Evolutionary conservation across 1,139 yeast species (phyloP).

Genomic region (Trichomonascaceae sp.): DNA sequence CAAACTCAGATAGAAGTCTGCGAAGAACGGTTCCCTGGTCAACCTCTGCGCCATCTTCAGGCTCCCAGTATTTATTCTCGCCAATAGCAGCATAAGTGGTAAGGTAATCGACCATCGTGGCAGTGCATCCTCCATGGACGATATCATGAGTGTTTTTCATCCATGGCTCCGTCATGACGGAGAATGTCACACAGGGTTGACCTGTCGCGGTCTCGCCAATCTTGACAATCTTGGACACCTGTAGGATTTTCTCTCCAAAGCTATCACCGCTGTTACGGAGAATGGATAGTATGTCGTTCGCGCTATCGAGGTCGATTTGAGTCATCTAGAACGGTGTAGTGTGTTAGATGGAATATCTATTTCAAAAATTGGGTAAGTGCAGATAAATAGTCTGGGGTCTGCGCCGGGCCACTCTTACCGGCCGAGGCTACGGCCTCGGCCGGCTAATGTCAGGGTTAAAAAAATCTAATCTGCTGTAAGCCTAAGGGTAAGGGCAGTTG

Average conservation of each 20-base stretch:
- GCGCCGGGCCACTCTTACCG: too few relatives aligned
- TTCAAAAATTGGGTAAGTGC: too few relatives aligned
- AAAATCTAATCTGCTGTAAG: too few relatives aligned
- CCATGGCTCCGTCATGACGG: constrained; percentile 12
- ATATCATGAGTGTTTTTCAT: constrained; percentile 14
- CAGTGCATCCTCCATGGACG: constrained; percentile 26
- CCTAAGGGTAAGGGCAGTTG: too few relatives aligned
- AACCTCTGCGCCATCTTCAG: constrained; percentile 5
- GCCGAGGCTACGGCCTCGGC: too few relatives aligned
- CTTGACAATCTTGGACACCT: neutral
- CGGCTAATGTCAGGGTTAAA: too few relatives aligned
- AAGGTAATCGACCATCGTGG: constrained; percentile 19
- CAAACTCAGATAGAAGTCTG: constrained; percentile 11
- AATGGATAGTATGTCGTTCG: neutral
- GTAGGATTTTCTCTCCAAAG: neutral
- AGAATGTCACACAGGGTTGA: constrained; percentile 9
- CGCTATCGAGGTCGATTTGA: too few relatives aligned
- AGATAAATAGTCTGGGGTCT: too few relatives aligned
- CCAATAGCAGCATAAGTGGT: constrained; percentile 17
- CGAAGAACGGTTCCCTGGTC: constrained; percentile 8
- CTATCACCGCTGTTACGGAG: neutral
- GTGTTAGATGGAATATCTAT: too few relatives aligned
- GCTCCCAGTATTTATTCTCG: constrained; percentile 17
- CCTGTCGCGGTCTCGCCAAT: neutral
- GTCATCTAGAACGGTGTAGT: too few relatives aligned